Evolutionary conservation across 2,329 filamentous ascomycete genomes (phyloP).

Genomic region (Fusarium sp.): DNA sequence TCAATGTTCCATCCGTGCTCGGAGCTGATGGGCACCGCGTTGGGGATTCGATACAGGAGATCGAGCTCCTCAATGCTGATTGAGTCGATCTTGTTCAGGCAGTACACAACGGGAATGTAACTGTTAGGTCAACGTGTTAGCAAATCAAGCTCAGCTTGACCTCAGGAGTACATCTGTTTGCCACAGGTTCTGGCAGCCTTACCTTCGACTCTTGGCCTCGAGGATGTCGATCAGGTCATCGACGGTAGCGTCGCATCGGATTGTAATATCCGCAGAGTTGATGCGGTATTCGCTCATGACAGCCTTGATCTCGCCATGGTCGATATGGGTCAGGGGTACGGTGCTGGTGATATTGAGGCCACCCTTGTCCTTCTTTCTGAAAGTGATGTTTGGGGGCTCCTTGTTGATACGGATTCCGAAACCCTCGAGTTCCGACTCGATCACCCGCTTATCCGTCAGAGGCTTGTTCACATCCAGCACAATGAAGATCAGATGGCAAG

Average conservation of each 20-base stretch:
- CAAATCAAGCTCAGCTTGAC: conserved; percentile 11
- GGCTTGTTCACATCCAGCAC: conserved; percentile 99
- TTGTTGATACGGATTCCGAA: conserved; percentile 99
- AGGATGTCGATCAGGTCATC: conserved; percentile 97
- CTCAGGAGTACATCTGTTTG: conserved; percentile 4
- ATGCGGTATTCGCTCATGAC: conserved; percentile 98
- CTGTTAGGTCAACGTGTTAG: conserved; percentile 59
- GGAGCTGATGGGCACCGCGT: conserved; percentile 96
- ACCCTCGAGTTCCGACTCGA: conserved; percentile 94
- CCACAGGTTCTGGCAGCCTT: conserved; percentile 32
- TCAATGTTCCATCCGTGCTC: conserved; percentile 99
- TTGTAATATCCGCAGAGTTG: conserved; percentile 95
- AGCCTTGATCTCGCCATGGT: conserved; percentile 96
- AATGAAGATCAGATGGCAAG: conserved; percentile 98
- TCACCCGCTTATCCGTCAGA: conserved; percentile 94
- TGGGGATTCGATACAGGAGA: conserved; percentile 94
- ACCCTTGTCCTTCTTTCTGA: conserved; percentile 99
- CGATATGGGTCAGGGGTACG: conserved; percentile 90
- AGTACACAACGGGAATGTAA: conserved; percentile 99
- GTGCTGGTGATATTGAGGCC: conserved; percentile 97
- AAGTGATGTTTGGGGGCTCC: conserved; percentile 96
- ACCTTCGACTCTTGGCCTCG: conserved; percentile 86
- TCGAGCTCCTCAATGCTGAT: conserved; percentile 99
- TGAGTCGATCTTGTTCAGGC: conserved; percentile 98
- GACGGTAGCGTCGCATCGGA: conserved; percentile 96